phyloP scores from a whole-genome alignment of 1,284 basidiomycete species.

The Moesziomyces sp. region DNA sequence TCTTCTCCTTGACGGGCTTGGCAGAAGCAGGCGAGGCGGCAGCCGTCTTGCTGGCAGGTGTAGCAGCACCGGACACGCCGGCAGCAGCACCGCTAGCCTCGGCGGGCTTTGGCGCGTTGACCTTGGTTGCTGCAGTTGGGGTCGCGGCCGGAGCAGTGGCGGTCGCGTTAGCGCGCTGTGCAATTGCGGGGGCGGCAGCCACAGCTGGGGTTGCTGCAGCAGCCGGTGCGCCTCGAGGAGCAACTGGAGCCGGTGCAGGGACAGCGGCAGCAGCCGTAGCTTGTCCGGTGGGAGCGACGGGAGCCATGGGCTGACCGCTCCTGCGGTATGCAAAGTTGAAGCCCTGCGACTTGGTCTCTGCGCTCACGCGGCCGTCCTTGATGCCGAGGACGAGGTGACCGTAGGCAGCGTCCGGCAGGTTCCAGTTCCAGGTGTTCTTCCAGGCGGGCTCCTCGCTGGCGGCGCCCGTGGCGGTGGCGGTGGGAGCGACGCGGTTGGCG shows the following conservation, averaged over 20 bases:
- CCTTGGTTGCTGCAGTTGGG: neutral
- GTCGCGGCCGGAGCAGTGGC: neutral
- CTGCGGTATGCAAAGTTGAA: constrained; percentile 93
- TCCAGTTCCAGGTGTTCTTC: constrained; percentile 91
- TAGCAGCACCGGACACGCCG: constrained; percentile 4
- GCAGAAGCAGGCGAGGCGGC: constrained; percentile 13
- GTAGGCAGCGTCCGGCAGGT: constrained; percentile 89
- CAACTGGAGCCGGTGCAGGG: constrained; percentile 7
- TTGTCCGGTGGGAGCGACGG: constrained; percentile 29
- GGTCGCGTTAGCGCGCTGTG: neutral
- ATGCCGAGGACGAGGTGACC: constrained; percentile 88
- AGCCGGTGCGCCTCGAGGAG: constrained; percentile 5
- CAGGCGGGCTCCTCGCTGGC: constrained; percentile 78
- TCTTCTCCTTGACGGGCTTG: constrained; percentile 38
- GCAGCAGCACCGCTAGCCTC: constrained; percentile 15
- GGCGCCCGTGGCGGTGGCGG: constrained; percentile 70
- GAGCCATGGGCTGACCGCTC: constrained; percentile 60
- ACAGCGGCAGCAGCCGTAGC: constrained; percentile 3
- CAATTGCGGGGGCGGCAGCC: constrained; percentile 2
- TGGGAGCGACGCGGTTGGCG: constrained; percentile 80
- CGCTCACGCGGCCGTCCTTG: constrained; percentile 88
- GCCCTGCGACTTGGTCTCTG: constrained; percentile 92
- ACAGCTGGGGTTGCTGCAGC: constrained; percentile 10
- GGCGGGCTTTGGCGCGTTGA: constrained; percentile 1
- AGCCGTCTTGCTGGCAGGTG: constrained; percentile 1